Base-by-base conservation (phyloP, 768 basidiomycete genomes). In the Tulasnella sp. region DNA sequence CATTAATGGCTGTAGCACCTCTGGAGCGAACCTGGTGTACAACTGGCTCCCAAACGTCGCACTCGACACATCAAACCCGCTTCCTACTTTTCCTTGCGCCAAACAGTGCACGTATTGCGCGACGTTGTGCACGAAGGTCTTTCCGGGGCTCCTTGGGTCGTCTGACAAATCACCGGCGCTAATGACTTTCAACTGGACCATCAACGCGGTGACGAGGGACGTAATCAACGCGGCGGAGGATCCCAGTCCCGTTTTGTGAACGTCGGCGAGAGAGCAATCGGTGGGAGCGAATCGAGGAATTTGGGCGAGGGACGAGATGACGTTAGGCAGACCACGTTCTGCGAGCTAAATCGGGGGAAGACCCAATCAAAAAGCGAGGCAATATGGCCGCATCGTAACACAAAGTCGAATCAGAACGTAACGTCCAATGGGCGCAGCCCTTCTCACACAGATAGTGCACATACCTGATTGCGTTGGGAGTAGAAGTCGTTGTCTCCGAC, bases 171-270 rank as follows among this genome's bases (percentile, higher is more conserved):
- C 83, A 52, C 83, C 79, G 36, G 78, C 72, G 19, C 87, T 80
- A 75, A 95, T 86, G 71, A 89, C 83, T 40, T 82, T 80, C 74
- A 94, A 84, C 76, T 93, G 92, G 34, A 94, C 81, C 34, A 98
- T 86, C 39, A 99, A 85, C 1, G 88, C 89, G 59, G 92, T 89
- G 67, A 94, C 90, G 73, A 98, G 87, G 59, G 96, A 96, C 1
- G 97, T 98, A 79, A 98, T 97, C 75, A 99, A 86, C 0, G 97
- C 94, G 5, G 97, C 97, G 2, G 95, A 97, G 6, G 95, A 98
- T 44, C 97, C 97, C 64, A 98, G 87, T 9, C 97, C 97, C 0
- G 97, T 98, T 82, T 99, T 99, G 85, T 98, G 95, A n/a, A 96
- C 95, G 66, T 92, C 82, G 0, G 84, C 81, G 41, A 99, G 83